Conservation (phyloP, 352 stramenopile species). For the Phytophthora capsici region DNA sequence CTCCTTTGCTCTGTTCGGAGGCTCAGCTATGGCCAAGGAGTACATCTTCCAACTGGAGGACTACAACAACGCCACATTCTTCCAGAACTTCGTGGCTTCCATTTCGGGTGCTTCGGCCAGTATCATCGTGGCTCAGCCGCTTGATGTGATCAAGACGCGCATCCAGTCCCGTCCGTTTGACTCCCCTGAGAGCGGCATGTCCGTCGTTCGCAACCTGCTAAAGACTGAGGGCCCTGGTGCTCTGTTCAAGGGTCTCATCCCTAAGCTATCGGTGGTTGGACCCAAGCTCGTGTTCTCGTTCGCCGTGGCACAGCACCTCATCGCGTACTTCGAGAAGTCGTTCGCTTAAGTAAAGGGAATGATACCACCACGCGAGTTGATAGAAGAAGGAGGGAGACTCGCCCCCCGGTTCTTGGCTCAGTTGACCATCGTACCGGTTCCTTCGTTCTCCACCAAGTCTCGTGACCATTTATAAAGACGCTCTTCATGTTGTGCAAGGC, state of each 20-base stretch:
- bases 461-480: slow-evolving; percentile 28
- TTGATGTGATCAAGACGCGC: slow-evolving; percentile 97
- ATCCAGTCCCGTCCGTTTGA: slow-evolving; percentile 95
- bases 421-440: slow-evolving; percentile 10
- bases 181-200: slow-evolving; percentile 91
- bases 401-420: neutral
- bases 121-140: slow-evolving; percentile 92
- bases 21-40: slow-evolving; percentile 89
- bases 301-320: slow-evolving; percentile 95
- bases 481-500: slow-evolving; percentile 9
- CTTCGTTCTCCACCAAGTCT: slow-evolving; percentile 22
- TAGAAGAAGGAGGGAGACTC: slow-evolving; percentile 11
- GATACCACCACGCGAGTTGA: slow-evolving; percentile 5
- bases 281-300: slow-evolving; percentile 98
- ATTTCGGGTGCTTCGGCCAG: slow-evolving; percentile 81
- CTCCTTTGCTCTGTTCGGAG: slow-evolving; percentile 96
- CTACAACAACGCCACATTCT: slow-evolving; percentile 90
- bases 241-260: slow-evolving; percentile 96
- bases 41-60: slow-evolving; percentile 92
- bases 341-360: slow-evolving; percentile 43
- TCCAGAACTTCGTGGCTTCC: slow-evolving; percentile 92
- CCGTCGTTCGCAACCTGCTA: slow-evolving; percentile 93
- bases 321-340: slow-evolving; percentile 93
- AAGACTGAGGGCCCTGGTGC: slow-evolving; percentile 91
- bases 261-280: slow-evolving; percentile 95